Conservation (phyloP, 768 basidiomycete species). For the Gloeostereum incarnatum region DNA sequence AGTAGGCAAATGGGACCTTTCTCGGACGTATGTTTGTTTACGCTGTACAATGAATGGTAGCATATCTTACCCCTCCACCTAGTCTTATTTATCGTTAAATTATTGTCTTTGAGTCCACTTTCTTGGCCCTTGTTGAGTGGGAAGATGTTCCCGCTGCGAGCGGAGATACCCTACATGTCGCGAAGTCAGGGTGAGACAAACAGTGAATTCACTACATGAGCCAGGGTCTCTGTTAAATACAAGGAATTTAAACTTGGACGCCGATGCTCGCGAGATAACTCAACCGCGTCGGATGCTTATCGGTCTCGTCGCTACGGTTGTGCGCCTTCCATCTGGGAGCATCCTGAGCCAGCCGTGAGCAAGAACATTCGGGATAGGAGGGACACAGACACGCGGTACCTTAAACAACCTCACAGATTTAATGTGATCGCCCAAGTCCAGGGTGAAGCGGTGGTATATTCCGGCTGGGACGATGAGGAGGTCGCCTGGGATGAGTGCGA, state of each 20-base stretch:
- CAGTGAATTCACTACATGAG: too few relatives aligned
- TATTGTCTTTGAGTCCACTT: too few relatives aligned
- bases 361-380: neutral
- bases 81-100: too few relatives aligned
- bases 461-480: constrained; percentile 83
- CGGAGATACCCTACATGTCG: too few relatives aligned
- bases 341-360: constrained; percentile 38
- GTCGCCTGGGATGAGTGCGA: constrained; percentile 70
- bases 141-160: too few relatives aligned
- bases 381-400: constrained; percentile 27
- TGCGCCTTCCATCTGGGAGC: constrained; percentile 88
- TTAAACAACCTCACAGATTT: constrained; percentile 81
- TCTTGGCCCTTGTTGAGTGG: too few relatives aligned
- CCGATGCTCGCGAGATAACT: constrained; percentile 48
- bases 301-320: constrained; percentile 53
- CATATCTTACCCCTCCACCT: too few relatives aligned
- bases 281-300: constrained; percentile 51
- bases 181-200: too few relatives aligned
- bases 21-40: too few relatives aligned
- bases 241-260: constrained; percentile 11
- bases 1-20: too few relatives aligned
- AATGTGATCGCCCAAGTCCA: constrained; percentile 68
- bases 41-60: too few relatives aligned
- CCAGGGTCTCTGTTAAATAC: too few relatives aligned
- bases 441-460: constrained; percentile 92